Evolutionary conservation across 495 filamentous ascomycete species (phyloP), one percentile per base, ranked within the genome.

Genomic region (Hyphodiscus hymeniophilus): DNA sequence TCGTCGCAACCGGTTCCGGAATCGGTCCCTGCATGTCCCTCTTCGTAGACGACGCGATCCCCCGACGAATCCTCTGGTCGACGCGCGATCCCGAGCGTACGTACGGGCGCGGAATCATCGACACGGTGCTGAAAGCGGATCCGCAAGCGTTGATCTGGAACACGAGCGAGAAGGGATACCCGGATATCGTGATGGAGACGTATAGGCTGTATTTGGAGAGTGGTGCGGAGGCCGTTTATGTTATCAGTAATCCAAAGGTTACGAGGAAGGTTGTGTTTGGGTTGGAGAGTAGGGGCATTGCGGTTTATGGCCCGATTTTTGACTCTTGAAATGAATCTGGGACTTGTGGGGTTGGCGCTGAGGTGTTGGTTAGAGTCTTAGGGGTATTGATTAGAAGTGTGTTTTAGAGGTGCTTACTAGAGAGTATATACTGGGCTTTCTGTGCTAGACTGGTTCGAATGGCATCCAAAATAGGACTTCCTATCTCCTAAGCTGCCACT

Each of bases 1-100:
- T 94, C 39, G 80, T 94, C n/a, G 80, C 83, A 1, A 94, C 87
- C 0, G 87, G 87, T 10, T 88, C 84, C 3, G 87, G 87, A 21
- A 91, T 94, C 42, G 87, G 86, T 0, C 87, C 81, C 5, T 77
- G 74, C 54, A 63, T 84, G 8, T 67, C 64, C 10, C 64, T 74
- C 38, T 47, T 72, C 13, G 67, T 77, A 33, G 62, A 76, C 18
- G 63, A 71, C 22, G 62, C 60, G 50, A 62, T 38, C 22, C 64
- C 59, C 34, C 50, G 60, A 31, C 45, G 55, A 13, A 62, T 75
- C 2, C 45, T 76, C 5, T 76, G 72, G 72, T 69, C 68, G 47
- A 70, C 70, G 0, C 63, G 57, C 30, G 57, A 54, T 10, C 72
- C 72, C 3, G 17, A 60, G 1, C 44, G 57, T 46, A 74, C 67